phyloP scores from a whole-genome alignment of 176 grass and related monocot species.

The Themeda triandra region DNA sequence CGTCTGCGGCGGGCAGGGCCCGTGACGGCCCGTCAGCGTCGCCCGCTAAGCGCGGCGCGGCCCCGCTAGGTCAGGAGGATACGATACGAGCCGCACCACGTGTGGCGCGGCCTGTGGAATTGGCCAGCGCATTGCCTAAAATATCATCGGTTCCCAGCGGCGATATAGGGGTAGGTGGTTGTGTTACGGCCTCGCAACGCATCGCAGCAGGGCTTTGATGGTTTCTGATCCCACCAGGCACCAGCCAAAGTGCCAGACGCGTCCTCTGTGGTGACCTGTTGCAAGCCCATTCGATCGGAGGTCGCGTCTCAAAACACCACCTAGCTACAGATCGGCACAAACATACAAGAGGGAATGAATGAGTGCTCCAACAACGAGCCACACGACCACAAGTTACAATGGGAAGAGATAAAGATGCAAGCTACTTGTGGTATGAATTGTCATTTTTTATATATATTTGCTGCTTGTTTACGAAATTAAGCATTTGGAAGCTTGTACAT shows the following conservation, averaged over 20 bases:
- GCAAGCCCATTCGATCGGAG: not conserved
- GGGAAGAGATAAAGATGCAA: not conserved
- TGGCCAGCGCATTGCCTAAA: not conserved
- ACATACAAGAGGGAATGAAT: not conserved
- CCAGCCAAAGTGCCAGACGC: not conserved
- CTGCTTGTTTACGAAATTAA: no score
- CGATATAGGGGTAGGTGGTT: not conserved
- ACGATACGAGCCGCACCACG: not conserved
- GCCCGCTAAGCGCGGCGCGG: not conserved
- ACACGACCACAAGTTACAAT: not conserved
- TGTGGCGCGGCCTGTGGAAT: not conserved
- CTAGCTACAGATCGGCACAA: not conserved
- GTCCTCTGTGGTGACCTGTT: not conserved
- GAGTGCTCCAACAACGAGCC: not conserved
- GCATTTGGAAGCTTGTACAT: not conserved
- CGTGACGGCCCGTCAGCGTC: slow-evolving; percentile 19
- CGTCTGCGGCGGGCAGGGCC: slow-evolving; percentile 27
- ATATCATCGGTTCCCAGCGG: not conserved
- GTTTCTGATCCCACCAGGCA: not conserved
- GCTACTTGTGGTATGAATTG: not conserved
- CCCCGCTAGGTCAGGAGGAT: not conserved
- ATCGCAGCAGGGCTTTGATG: not conserved
- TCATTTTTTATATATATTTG: not conserved
- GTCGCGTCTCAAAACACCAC: not conserved
- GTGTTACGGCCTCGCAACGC: not conserved